Base-by-base conservation (phyloP, 441 rosid genomes). In the Metrosideros polymorpha region DNA sequence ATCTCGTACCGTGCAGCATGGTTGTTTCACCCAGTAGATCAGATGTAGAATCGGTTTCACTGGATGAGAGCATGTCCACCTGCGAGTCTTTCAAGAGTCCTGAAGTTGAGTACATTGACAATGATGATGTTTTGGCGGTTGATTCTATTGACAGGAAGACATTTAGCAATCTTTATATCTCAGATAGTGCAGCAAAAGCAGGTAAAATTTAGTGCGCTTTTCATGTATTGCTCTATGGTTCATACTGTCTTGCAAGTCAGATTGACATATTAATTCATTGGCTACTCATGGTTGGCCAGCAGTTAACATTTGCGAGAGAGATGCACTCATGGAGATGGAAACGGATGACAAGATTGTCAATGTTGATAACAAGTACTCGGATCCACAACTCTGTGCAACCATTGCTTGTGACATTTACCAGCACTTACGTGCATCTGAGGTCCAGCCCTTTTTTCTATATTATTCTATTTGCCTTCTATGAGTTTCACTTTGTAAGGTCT, bases 331-430 rank as follows among this genome's bases (percentile, higher is more conserved):
- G 19, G 93, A 93, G 59, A 91, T 92, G 93, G 96, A 88, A 82
- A 87, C 84, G 5, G 94, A 93, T 86, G 90, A 89, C 75, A 86
- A 90, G 89, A 87, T 94, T 86, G 92, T 91, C 35, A 86, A 94
- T 83, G 88, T 96, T 47, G 98, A 95, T 85, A 85, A 90, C 86
- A 91, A 93, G 89, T 87, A 87, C 87, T 84, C 63, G 87, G 97
- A 96, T 87, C 98, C 99, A 17, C 98, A 95, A 92, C 93, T 95
- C 87, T 96, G 98, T 90, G 99, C 92, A 84, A 92, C 92, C 86
- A 92, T 93, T 90, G 97, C 99, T 86, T 93, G 95, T 86, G 99
- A 98, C 85, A 96, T 98, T 88, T 98, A 94, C 95, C 91, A 94
- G 90, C 97, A 96, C 84, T 91, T 96, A 86, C 94, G 94, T 63